Evolutionary conservation across 352 stramenopile species (phyloP), one percentile per base, ranked within the genome.

Genomic region (Pythium periplocum): DNA sequence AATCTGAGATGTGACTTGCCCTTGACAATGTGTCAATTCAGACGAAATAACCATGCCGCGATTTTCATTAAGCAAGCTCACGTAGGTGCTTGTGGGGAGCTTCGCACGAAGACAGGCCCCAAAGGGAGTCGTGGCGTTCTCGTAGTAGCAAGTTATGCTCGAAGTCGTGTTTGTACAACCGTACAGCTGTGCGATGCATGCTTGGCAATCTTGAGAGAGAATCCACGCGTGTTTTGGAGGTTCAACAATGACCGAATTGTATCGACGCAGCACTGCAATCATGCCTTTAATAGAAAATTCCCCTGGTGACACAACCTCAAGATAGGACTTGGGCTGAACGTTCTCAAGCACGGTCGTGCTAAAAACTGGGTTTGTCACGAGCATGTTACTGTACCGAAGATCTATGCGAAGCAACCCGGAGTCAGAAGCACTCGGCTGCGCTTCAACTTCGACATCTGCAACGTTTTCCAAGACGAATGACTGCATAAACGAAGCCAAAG

Each of bases 391-490:
- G 39, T 61, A 61, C 48, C 33, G 41, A 33, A 62, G 60, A 48
- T 26, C 38, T 40, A 46, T 56, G 40, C 41, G 59, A 42, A 59
- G 51, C 52, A 44, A 51, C 9, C 1, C 40, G 31, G 59, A 0
- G 35, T 61, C 48, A n/a, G 4, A 8, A 8, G 43, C 12, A 11
- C 45, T 43, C 17, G 9, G 5, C 30, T 54, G 8, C 6, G 34
- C 4, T 4, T 47, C 51, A 4, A 61, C 49, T 8, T 7, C 17
- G 3, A 72, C 57, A 11, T 64, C 60, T 7, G 45, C 67, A 1
- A 33, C 43, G 33, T 59, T 64, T 30, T 59, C 34, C 9, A 72
- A 40, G 31, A 72, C 59, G 31, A 72, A 70, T 2, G 45, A 11
- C 9, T 50, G 46, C 8, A 75, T 31, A 40, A 72, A 72, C 8